Base-by-base conservation (phyloP, 1,139 yeast species). In the Kodamaea fungicola region DNA sequence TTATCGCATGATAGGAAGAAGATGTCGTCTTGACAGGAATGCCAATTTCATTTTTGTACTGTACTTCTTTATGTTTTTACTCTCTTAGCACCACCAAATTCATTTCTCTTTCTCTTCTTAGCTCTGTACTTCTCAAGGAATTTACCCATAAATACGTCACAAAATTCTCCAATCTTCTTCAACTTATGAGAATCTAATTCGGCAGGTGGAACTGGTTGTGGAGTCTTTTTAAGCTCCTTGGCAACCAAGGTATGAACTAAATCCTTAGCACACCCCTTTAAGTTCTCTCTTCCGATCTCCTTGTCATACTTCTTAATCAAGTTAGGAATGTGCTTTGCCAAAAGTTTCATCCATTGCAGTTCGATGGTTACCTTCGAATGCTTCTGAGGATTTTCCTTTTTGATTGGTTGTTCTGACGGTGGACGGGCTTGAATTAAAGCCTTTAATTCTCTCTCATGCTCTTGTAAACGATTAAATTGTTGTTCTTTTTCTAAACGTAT, bases 321-420 rank as follows among this genome's bases (percentile, higher is more conserved):
- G 52, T 89, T 89, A 3, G 97, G 97, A 12, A 92, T 84, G 50
- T 78, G 71, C 21, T 73, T 63, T 2, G 97, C 97, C 57, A 92
- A 78, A 24, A 74, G 59, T 34, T 62, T 68, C 13, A 72, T 71
- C 89, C 90, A 85, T 48, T 66, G 66, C 42, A 64, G 59, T 39
- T 69, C 77, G 8, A 32, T 12, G 8, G 30, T 28, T 7, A 8
- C n/a, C 33, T 35, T 42, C 38, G 33, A 32, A 32, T n/a, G 21
- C 19, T 31, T 31, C 25, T 26, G 38, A 33, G 36, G 30, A 26
- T 46, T 45, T 33, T 47, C 44, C 22, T 52, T 46, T 12, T n/a
- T 9, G 13, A 22, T 28, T 8, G 34, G 30, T 16, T n/a, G 12
- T 12, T 16, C 28, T 22, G 27, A 30, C 10, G 26, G 30, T 10